These are phyloP conservation scores for Diplocarpon rosae DNA, from an alignment of 2,329 filamentous ascomycete species.

Conservation along the genomic window DNA sequence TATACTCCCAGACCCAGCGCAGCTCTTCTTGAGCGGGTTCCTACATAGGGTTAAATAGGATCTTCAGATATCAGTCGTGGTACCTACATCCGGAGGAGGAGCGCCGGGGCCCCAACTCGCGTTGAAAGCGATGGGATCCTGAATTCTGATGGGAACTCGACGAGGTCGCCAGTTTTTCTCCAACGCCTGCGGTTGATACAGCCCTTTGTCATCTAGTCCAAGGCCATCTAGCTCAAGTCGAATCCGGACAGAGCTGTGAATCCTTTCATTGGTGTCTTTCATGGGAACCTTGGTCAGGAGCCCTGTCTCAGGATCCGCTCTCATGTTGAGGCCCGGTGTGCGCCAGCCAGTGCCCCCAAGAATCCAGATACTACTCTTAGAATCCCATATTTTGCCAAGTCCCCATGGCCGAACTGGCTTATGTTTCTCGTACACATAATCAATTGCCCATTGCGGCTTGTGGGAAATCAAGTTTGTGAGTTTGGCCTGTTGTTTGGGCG, in stretches of 20 bases:
- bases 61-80: neutral
- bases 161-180: slow-evolving; percentile 20
- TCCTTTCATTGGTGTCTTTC: slow-evolving; percentile 30
- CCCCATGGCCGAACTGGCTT: slow-evolving; percentile 31
- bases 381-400: slow-evolving; percentile 27
- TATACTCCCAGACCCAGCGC: slow-evolving; percentile 45
- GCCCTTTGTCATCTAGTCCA: slow-evolving; percentile 28
- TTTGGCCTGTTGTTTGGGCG: slow-evolving; percentile 10
- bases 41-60: slow-evolving; percentile 2
- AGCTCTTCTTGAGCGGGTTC: slow-evolving; percentile 26
- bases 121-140: slow-evolving; percentile 29
- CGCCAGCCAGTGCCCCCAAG: slow-evolving; percentile 32
- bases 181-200: slow-evolving; percentile 36
- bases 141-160: slow-evolving; percentile 16
- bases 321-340: slow-evolving; percentile 29
- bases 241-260: slow-evolving; percentile 28
- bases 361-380: slow-evolving; percentile 28
- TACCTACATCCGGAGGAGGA: slow-evolving; percentile 19
- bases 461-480: slow-evolving; percentile 13
- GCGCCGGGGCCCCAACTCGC: slow-evolving; percentile 18
- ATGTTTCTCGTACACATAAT: slow-evolving; percentile 37
- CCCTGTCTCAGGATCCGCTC: slow-evolving; percentile 31
- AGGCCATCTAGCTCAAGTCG: slow-evolving; percentile 28
- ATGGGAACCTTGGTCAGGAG: slow-evolving; percentile 28
- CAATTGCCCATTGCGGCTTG: slow-evolving; percentile 33